Percentiles rank a stretch among this genome's conserved stretches.
These are phyloP conservation scores for Wallacemonas sp. DNA, from an alignment of 208 protist species.

Conservation along the genomic window DNA sequence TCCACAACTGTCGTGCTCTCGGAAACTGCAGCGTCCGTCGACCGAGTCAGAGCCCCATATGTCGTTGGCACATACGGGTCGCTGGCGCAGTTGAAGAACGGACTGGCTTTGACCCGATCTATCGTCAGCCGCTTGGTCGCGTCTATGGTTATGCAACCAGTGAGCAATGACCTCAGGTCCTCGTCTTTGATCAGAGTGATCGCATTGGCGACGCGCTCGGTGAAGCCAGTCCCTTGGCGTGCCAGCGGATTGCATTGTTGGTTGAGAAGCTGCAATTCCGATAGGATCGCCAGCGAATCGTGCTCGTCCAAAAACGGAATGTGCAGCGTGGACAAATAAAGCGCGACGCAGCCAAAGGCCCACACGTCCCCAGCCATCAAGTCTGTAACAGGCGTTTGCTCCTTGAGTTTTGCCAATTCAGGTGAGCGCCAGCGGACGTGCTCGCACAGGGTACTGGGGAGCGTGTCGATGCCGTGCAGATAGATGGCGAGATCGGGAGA, in stretches of 20 bases:
- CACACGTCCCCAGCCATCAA: slow-evolving; percentile 26
- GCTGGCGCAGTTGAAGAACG: background rate
- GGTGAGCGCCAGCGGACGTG: slow-evolving; percentile 28
- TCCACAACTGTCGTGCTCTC: background rate
- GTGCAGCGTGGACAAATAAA: slow-evolving; percentile 20
- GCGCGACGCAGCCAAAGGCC: slow-evolving; percentile 36
- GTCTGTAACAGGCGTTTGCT: background rate
- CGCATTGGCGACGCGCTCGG: background rate
- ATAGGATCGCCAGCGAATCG: slow-evolving; percentile 22
- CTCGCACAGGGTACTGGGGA: slow-evolving; percentile 3
- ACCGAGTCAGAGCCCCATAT: background rate
- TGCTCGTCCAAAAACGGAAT: slow-evolving; percentile 24
- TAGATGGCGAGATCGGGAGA: slow-evolving; percentile 28
- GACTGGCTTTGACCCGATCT: background rate
- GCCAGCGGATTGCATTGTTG: background rate
- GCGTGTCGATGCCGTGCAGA: slow-evolving; percentile 8
- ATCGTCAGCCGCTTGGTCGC: background rate
- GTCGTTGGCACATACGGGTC: background rate
- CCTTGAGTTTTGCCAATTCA: slow-evolving; percentile 18
- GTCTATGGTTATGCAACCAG: background rate
- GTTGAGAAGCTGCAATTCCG: slow-evolving; percentile 16
- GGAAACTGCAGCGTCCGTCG: background rate
- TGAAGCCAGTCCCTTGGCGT: background rate
- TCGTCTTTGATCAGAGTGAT: background rate
- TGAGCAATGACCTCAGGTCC: background rate